These are phyloP conservation scores for Metschnikowia bowlesiae DNA, from an alignment of 805 yeast species.

Conservation along the genomic window DNA sequence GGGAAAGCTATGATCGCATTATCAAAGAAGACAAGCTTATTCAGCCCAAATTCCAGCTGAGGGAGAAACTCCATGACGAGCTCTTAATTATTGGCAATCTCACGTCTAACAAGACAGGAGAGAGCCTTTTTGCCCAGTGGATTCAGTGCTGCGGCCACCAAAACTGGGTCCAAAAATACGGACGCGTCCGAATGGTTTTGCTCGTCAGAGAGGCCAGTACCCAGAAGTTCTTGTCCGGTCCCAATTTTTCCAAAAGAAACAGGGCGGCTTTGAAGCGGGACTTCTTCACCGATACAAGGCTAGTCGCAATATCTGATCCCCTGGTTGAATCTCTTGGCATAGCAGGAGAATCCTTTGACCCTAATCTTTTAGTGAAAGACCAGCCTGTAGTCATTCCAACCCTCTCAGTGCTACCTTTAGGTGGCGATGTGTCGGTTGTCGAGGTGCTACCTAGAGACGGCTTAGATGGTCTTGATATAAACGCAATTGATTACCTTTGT, in stretches of 20 bases:
- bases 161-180: slow-evolving; percentile 70
- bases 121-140: slow-evolving; percentile 72
- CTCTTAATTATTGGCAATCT: slow-evolving; percentile 59
- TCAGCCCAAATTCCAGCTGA: slow-evolving; percentile 19
- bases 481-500: slow-evolving; percentile 63
- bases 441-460: slow-evolving; percentile 46
- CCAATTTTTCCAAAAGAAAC: slow-evolving; percentile 49
- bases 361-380: slow-evolving; percentile 31
- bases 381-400: slow-evolving; percentile 33
- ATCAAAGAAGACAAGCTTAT: slow-evolving; percentile 44
- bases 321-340: slow-evolving; percentile 7
- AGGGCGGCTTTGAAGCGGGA: slow-evolving; percentile 64
- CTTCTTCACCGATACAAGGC: slow-evolving; percentile 52
- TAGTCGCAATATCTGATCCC: slow-evolving; percentile 46
- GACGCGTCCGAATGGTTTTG: slow-evolving; percentile 69
- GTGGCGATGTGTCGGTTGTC: slow-evolving; percentile 47
- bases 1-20: slow-evolving; percentile 57
- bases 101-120: slow-evolving; percentile 50
- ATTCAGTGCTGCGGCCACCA: slow-evolving; percentile 59
- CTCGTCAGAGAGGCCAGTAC: slow-evolving; percentile 59
- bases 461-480: slow-evolving; percentile 33
- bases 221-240: slow-evolving; percentile 54
- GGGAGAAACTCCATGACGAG: slow-evolving; percentile 46
- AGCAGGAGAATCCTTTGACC: slow-evolving; percentile 32
- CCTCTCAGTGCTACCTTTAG: slow-evolving; percentile 24